These are phyloP conservation scores for Peronospora belbahrii DNA, from an alignment of 352 stramenopile genomes.

Conservation along the genomic window DNA sequence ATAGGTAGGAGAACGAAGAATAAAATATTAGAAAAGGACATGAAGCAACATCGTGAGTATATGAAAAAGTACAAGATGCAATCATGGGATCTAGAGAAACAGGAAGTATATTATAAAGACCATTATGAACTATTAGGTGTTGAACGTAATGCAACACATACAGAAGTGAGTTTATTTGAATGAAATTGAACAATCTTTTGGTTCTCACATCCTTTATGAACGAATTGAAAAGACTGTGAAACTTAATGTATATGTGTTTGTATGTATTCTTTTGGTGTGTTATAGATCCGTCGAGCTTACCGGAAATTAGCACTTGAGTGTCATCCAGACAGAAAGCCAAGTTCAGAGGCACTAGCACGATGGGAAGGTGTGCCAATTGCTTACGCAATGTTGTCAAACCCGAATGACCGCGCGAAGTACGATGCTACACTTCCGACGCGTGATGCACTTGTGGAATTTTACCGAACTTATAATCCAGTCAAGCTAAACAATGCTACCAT, in stretches of 20 bases:
- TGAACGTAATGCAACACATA: conserved; percentile 48
- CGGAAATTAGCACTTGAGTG: conserved; percentile 79
- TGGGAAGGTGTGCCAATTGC: conserved; percentile 73
- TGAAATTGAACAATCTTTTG: not conserved
- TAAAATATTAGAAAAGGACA: conserved; percentile 58
- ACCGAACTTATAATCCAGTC: conserved; percentile 74
- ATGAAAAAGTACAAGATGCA: conserved; percentile 87
- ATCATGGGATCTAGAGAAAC: conserved; percentile 50
- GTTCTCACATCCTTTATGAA: too few relatives aligned
- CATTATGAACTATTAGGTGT: conserved; percentile 70
- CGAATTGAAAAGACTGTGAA: too few relatives aligned
- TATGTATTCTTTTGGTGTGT: not conserved
- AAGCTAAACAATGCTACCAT: conserved; percentile 83
- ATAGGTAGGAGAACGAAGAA: conserved; percentile 7
- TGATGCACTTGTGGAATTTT: conserved; percentile 76
- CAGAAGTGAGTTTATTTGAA: conserved; percentile 32
- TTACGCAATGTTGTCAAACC: conserved; percentile 71
- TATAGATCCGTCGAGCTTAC: conserved; percentile 89
- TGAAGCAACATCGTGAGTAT: conserved; percentile 79
- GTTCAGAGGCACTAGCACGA: conserved; percentile 44
- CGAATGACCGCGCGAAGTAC: conserved; percentile 71
- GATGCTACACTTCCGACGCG: conserved; percentile 68
- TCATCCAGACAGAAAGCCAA: conserved; percentile 90
- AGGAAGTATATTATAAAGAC: conserved; percentile 66
- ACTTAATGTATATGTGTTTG: too few relatives aligned